A percentile compares a stretch with the other conserved stretches of the same genome.
phyloP scores from a whole-genome alignment of 768 basidiomycete species.

The Tylopilus plumbeoviolaceoides region DNA sequence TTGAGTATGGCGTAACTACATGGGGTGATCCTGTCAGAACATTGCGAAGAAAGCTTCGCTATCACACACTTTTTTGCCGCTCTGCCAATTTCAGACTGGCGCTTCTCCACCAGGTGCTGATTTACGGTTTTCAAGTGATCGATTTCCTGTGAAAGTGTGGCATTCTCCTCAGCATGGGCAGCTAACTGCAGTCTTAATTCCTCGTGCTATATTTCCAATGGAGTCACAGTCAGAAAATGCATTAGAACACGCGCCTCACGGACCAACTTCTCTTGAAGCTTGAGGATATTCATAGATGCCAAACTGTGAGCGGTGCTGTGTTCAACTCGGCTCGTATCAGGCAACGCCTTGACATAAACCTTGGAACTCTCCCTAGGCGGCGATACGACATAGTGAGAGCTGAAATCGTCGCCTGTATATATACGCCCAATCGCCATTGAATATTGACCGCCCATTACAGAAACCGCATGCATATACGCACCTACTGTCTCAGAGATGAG shows the following conservation, averaged over 20 bases:
- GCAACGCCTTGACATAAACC: background rate
- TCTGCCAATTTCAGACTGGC: conserved; percentile 17
- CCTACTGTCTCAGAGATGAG: conserved; percentile 15
- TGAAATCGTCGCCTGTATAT: conserved; percentile 10
- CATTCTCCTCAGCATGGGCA: conserved; percentile 11
- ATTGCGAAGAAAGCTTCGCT: background rate
- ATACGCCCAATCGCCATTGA: conserved; percentile 5
- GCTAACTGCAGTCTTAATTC: conserved; percentile 20
- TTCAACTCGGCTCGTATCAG: conserved; percentile 4
- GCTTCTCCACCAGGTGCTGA: conserved; percentile 13
- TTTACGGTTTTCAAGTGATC: conserved; percentile 12
- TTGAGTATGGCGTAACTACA: conserved; percentile 30
- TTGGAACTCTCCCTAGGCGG: conserved; percentile 9
- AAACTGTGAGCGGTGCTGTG: background rate
- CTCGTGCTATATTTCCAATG: conserved; percentile 16
- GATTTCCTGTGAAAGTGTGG: conserved; percentile 11
- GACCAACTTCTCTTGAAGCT: conserved; percentile 7
- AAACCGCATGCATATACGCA: conserved; percentile 20
- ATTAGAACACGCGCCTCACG: conserved; percentile 9
- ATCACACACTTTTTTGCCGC: conserved; percentile 18
- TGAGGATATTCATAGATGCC: background rate
- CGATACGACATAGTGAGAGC: background rate
- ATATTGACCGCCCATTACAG: background rate
- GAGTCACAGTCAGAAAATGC: background rate
- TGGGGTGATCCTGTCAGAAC: background rate